Evolutionary conservation across 208 protist species (phyloP), one percentile per base, ranked within the genome.

Genomic region (Trypanosoma conorhini): DNA sequence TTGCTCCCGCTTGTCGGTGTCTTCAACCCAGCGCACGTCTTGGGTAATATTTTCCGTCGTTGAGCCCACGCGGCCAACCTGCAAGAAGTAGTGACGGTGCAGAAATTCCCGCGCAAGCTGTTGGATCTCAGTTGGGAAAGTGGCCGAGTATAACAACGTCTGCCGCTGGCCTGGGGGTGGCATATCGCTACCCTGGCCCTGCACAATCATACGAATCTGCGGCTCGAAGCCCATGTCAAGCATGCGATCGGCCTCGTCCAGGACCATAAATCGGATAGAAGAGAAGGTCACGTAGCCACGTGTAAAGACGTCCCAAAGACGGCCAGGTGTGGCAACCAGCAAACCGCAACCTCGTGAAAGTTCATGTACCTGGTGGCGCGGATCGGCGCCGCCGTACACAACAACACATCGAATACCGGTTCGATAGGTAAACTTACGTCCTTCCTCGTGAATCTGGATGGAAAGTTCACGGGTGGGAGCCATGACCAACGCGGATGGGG

Each of bases 181-280:
- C 97, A 99, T 98, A 77, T 97, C 96, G 42, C 90, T 89, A 54
- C 99, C 80, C 7, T 91, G 90, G 72, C 97, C 95, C 69, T 98
- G 90, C 13, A 99, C 96, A 79, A 99, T 99, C 70, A 93, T 85
- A 59, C 98, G 96, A 66, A 99, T 99, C 85, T 99, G 98, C 42
- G 97, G 98, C 85, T 99, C 99, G 73, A 99, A 99, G 68, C 98
- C 99, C 98, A 99, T 99, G 82, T 99, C 99, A 50, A 99, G 95
- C 99, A 99, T 99, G 65, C 98, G 96, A 77, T 99, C 98, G 19
- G 98, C 98, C 84, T 99, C 98, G 80, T 99, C 98, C 19, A 99
- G 88, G 15, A 99, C 91, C 21, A 99, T 83, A 73, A 97, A 99
- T 58, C 87, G 93, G 66, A 99, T 92, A n/a, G 80, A 51, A 21